Conservation (phyloP, 2,329 filamentous ascomycete genomes). For the Allantophomopsis lycopodina region DNA sequence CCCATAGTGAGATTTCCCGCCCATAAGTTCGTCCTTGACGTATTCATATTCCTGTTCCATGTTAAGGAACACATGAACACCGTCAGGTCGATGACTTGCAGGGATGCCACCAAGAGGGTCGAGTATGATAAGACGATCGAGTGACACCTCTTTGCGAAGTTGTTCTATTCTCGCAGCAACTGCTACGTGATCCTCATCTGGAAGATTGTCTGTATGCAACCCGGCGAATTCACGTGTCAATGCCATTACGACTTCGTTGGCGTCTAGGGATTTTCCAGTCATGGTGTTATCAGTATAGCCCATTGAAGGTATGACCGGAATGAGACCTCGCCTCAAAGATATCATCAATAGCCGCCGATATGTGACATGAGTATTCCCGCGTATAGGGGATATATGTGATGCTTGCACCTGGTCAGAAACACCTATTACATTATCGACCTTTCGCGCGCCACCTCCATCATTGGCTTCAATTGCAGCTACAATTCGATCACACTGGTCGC, state of each 20-base stretch:
- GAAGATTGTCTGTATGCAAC: conserved; percentile 27
- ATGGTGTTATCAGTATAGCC: conserved; percentile 40
- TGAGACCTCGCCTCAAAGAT: conserved; percentile 52
- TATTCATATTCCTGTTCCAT: conserved; percentile 75
- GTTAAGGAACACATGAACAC: conserved; percentile 78
- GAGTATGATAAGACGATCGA: conserved; percentile 81
- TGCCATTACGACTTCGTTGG: conserved; percentile 58
- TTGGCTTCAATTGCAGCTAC: conserved; percentile 61
- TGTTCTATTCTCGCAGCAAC: conserved; percentile 23
- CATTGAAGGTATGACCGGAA: conserved; percentile 54
- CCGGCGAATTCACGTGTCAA: conserved; percentile 66
- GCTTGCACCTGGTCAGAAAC: conserved; percentile 8
- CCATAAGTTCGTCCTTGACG: conserved; percentile 47
- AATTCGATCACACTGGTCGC: conserved; percentile 58
- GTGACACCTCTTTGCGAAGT: conserved; percentile 37
- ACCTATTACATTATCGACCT: conserved; percentile 41
- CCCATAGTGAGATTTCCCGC: background rate
- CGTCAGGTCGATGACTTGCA: conserved; percentile 41
- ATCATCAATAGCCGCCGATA: conserved; percentile 43
- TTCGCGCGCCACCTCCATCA: conserved; percentile 52
- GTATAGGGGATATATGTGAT: background rate
- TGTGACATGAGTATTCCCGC: conserved; percentile 20
- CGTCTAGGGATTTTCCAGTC: conserved; percentile 30
- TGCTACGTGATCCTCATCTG: conserved; percentile 26
- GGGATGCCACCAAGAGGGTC: conserved; percentile 82